A percentile compares a stretch with the other conserved stretches of the same genome.
Evolutionary conservation across 116 monocot genomes (phyloP).

Genomic region (Iris pallida): DNA sequence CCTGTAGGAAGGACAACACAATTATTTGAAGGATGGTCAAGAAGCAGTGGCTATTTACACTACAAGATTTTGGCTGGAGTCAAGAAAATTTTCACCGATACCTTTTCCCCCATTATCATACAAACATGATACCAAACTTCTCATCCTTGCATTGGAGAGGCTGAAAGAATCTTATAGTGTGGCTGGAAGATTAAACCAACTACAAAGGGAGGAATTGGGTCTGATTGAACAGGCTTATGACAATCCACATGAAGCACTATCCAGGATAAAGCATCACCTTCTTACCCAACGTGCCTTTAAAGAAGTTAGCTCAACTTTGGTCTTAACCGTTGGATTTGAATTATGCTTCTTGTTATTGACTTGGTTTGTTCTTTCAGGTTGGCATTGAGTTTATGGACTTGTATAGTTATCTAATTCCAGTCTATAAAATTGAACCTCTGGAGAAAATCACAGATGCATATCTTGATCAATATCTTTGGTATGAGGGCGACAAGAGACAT

Average conservation of each 20-base stretch:
- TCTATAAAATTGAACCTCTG: constrained; percentile 79
- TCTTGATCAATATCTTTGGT: constrained; percentile 80
- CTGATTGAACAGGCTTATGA: constrained; percentile 83
- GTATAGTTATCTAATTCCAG: constrained; percentile 75
- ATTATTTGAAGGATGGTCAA: constrained; percentile 75
- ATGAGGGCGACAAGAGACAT: constrained; percentile 77
- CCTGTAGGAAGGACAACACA: constrained; percentile 69
- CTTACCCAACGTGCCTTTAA: constrained; percentile 78
- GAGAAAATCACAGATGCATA: constrained; percentile 85
- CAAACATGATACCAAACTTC: constrained; percentile 81
- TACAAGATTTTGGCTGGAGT: constrained; percentile 74
- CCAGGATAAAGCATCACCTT: constrained; percentile 70
- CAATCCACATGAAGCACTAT: constrained; percentile 80
- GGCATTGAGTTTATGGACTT: constrained; percentile 83
- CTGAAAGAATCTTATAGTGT: constrained; percentile 79
- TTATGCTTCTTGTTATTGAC: neutral
- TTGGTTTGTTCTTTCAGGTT: constrained; percentile 35
- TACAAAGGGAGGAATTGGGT: constrained; percentile 71
- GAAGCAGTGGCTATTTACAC: constrained; percentile 66
- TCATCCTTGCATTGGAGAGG: constrained; percentile 68
- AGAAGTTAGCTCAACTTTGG: constrained; percentile 33
- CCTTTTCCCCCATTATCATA: constrained; percentile 81
- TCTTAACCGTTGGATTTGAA: neutral
- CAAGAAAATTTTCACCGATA: constrained; percentile 77
- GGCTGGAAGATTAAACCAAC: constrained; percentile 65